A percentile compares a stretch with the other conserved stretches of the same genome.
Evolutionary conservation across 208 protist species (phyloP).

Genomic region (Angomonas ambiguus): DNA sequence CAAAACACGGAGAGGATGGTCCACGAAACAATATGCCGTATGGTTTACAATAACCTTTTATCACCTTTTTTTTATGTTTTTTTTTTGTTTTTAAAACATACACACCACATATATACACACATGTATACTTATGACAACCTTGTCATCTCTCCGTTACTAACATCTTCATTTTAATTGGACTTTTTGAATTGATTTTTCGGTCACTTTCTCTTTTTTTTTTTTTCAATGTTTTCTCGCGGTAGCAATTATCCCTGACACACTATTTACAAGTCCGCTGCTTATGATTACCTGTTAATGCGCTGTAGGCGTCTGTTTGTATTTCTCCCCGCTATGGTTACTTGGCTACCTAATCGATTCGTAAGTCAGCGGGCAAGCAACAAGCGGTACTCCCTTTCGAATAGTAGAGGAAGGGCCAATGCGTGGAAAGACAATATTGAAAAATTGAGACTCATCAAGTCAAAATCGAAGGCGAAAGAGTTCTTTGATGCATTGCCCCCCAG

Average conservation of each 20-base stretch:
- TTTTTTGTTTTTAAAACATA: too few relatives aligned
- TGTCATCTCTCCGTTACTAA: not conserved
- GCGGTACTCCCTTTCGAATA: slow-evolving; percentile 61
- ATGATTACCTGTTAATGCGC: too few relatives aligned
- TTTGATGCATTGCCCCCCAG: slow-evolving; percentile 54
- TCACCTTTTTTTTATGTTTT: not conserved
- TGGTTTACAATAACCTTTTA: slow-evolving; percentile 63
- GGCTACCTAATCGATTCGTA: slow-evolving; percentile 5
- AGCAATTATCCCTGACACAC: too few relatives aligned
- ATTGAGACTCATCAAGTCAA: slow-evolving; percentile 35
- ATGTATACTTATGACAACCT: too few relatives aligned
- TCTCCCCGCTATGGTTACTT: too few relatives aligned
- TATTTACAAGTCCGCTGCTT: not conserved
- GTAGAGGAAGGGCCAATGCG: slow-evolving; percentile 37
- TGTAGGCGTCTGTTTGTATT: too few relatives aligned
- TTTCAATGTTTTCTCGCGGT: not conserved
- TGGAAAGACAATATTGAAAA: slow-evolving; percentile 41
- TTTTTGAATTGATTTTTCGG: not conserved
- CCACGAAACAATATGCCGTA: slow-evolving; percentile 87
- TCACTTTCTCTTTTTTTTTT: slow-evolving; percentile 1
- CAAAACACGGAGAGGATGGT: slow-evolving; percentile 72
- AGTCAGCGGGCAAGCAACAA: slow-evolving; percentile 30
- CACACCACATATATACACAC: too few relatives aligned
- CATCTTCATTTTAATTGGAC: not conserved
- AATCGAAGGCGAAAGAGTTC: slow-evolving; percentile 23